Evolutionary conservation across 2,329 filamentous ascomycete genomes (phyloP), one percentile per base, ranked within the genome.

Genomic region (Phaeomoniella chlamydospora): DNA sequence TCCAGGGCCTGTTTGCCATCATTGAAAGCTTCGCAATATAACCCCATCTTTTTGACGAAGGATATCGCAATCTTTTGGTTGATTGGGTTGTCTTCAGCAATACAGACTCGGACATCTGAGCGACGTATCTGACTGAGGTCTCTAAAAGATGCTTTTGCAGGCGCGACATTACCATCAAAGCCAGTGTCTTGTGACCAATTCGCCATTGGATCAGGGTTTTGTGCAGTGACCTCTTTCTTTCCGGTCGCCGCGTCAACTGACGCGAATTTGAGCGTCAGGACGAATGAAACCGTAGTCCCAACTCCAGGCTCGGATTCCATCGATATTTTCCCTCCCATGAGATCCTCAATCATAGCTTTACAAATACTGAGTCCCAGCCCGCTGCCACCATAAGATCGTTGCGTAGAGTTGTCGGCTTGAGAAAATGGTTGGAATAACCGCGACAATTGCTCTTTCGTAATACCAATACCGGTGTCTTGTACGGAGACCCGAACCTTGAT

Each of bases 31-130:
- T 88, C 80, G 35, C 90, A 86, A 38, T 75, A 72, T 55, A 94
- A 88, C 2, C 87, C 86, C 6, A 96, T 70, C 38, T 84, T 81
- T 46, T 79, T 76, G 38, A 92, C 81, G 46, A 93, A 94, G 46
- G 86, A 84, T 34, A 94, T 84, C 1, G 87, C 87, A 46, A 94
- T 94, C 55, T 82, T 85, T 51, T 92, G 83, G 48, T 94, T 94
- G 62, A 94, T 93, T 3, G 80, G 74, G 46, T 94, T 94, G 60
- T 96, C 88, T 51, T 96, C 88, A 0, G 88, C 88, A 39, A 96
- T 88, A 56, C 86, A 94, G 18, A 96, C 78, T 18, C 84, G 78
- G 18, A 96, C 66, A 38, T 92, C 68, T 31, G 86, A 74, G 39
- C 82, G 77, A 5, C 81, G 75, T 4, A 94, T 71, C 39, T 69